Conservation (phyloP, 1,284 basidiomycete genomes). For the Melampsora americana region DNA sequence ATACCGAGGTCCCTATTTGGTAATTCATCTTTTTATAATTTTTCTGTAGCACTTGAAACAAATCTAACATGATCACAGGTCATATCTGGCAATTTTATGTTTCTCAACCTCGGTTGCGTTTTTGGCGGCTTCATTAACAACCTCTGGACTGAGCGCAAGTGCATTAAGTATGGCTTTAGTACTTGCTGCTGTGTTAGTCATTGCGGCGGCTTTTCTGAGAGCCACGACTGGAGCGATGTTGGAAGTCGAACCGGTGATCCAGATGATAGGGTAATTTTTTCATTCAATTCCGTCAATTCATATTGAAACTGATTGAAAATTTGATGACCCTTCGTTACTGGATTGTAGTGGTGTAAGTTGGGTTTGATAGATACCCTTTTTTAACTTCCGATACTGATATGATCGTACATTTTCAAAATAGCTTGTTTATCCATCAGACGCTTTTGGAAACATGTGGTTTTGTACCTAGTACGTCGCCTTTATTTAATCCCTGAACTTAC, state of each 20-base stretch:
- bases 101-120: conserved; percentile 37
- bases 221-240: conserved; percentile 35
- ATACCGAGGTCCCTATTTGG: conserved; percentile 38
- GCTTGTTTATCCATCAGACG: conserved; percentile 8
- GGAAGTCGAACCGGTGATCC: conserved; percentile 38
- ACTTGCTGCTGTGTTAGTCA: conserved; percentile 21
- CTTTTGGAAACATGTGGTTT: conserved; percentile 3
- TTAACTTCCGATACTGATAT: background rate
- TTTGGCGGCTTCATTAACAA: conserved; percentile 27
- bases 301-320: background rate
- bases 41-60: background rate
- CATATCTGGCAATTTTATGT: conserved; percentile 29
- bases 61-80: conserved; percentile 5
- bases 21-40: conserved; percentile 7
- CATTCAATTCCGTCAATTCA: background rate
- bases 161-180: conserved; percentile 31
- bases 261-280: conserved; percentile 41
- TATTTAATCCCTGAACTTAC: background rate
- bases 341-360: background rate
- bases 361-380: background rate
- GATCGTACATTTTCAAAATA: background rate
- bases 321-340: background rate
- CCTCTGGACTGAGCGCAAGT: conserved; percentile 23
- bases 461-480: background rate
- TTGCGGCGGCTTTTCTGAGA: conserved; percentile 36